phyloP scores from a whole-genome alignment of 148 eudicot species.

The Camellia sinensis region DNA sequence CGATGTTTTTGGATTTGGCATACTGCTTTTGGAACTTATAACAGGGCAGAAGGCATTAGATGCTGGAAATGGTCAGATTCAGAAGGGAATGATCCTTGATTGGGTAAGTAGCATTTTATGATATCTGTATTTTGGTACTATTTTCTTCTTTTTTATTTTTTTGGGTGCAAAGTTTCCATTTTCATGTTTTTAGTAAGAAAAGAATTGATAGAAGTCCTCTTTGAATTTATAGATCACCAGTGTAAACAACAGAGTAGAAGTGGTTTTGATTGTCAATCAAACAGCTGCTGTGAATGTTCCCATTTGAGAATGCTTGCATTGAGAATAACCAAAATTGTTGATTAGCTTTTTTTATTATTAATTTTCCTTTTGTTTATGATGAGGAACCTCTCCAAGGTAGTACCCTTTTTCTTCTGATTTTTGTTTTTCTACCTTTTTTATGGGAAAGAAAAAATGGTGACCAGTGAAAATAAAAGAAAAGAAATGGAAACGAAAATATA shows the following conservation, averaged over 20 bases:
- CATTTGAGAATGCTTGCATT: too few relatives aligned
- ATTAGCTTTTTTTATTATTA: too few relatives aligned
- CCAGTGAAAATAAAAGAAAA: too few relatives aligned
- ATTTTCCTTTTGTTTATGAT: too few relatives aligned
- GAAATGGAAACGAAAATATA: too few relatives aligned
- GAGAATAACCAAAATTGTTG: too few relatives aligned
- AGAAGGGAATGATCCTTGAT: conserved; percentile 85
- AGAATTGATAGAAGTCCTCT: not conserved
- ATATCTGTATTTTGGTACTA: not conserved
- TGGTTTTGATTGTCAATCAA: not conserved
- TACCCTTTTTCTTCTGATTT: too few relatives aligned
- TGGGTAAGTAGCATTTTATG: conserved; percentile 41
- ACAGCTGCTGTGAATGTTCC: too few relatives aligned
- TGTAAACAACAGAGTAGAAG: not conserved
- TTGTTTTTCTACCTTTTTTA: too few relatives aligned
- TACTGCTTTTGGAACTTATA: conserved; percentile 81
- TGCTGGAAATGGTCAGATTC: conserved; percentile 71
- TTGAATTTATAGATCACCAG: not conserved
- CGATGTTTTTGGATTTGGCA: conserved; percentile 91
- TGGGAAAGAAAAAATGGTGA: too few relatives aligned
- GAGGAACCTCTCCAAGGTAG: too few relatives aligned
- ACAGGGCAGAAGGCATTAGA: conserved; percentile 79
- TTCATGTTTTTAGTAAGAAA: not conserved
- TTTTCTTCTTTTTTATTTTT: not conserved
- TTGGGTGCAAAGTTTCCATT: not conserved